A percentile compares a stretch with the other conserved stretches of the same genome.
phyloP scores from a whole-genome alignment of 2,329 filamentous ascomycete species.

The Trichoderma oligosporum region DNA sequence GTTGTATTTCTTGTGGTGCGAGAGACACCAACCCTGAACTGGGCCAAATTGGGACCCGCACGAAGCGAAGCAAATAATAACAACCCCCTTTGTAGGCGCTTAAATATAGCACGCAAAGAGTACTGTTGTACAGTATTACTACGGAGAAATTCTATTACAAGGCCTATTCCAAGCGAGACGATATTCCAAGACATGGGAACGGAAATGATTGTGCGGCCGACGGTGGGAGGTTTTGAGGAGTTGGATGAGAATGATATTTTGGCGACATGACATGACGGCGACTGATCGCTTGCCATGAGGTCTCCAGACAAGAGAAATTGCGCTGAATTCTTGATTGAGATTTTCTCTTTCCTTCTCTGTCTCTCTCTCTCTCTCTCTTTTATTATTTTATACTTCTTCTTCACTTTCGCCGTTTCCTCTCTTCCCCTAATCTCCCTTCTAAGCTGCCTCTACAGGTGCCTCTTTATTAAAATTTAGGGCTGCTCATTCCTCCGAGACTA shows the following conservation, averaged over 20 bases:
- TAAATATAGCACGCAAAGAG: background rate
- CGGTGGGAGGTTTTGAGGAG: conserved; percentile 5
- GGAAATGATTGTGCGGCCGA: conserved; percentile 7
- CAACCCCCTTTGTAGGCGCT: conserved; percentile 10
- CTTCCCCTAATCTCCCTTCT: background rate
- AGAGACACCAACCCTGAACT: background rate
- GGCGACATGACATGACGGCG: conserved; percentile 14
- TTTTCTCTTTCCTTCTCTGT: conserved; percentile 2
- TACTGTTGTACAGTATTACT: too few species aligned
- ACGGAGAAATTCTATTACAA: background rate
- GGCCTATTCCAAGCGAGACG: conserved; percentile 1
- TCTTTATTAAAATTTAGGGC: background rate
- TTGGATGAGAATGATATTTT: background rate
- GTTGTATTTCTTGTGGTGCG: background rate
- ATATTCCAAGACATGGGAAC: conserved; percentile 18
- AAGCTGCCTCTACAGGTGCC: background rate
- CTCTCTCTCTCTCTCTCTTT: background rate
- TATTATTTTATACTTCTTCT: background rate
- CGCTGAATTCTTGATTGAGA: background rate
- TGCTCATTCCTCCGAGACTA: background rate
- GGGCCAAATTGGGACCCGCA: conserved; percentile 15
- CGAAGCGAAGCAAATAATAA: background rate
- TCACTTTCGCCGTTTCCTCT: conserved; percentile 6
- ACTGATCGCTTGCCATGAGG: conserved; percentile 10
- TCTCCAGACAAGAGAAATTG: conserved; percentile 4